Conservation (phyloP, 805 yeast genomes). For the Teunomyces barrocoloradensis region DNA sequence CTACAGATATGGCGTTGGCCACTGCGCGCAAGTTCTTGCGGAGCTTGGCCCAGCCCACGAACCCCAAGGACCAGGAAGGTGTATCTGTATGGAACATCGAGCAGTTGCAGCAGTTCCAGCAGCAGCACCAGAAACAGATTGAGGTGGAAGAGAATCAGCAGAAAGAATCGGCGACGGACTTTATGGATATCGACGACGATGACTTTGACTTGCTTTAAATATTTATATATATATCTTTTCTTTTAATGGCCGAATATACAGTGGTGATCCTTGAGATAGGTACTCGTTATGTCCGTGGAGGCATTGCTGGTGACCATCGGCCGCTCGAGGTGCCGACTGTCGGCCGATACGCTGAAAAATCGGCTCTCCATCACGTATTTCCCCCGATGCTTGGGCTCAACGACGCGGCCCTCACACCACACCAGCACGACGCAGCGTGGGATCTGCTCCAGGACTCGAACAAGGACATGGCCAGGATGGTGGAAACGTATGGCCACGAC, state of each 20-base stretch:
- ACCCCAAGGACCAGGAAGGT: conserved; percentile 89
- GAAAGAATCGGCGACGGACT: conserved; percentile 31
- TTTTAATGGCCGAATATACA: conserved; percentile 7
- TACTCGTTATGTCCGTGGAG: conserved; percentile 19
- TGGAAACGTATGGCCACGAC: conserved; percentile 11
- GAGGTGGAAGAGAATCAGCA: conserved; percentile 14
- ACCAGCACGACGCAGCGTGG: conserved; percentile 11
- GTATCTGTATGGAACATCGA: conserved; percentile 87
- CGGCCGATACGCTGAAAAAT: neutral
- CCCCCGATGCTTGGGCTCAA: conserved; percentile 21
- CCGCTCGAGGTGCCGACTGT: conserved; percentile 11
- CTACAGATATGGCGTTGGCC: conserved; percentile 97
- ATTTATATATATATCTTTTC: neutral
- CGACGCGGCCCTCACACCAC: conserved; percentile 18
- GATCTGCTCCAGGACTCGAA: neutral
- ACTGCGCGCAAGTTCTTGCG: conserved; percentile 89
- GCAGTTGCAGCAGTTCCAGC: conserved; percentile 62
- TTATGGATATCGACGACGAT: conserved; percentile 47
- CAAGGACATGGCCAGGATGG: conserved; percentile 1
- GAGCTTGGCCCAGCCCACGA: conserved; percentile 90
- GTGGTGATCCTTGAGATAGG: conserved; percentile 19
- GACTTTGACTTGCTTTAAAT: conserved; percentile 34
- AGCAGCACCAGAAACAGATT: conserved; percentile 43
- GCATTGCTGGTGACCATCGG: conserved; percentile 23
- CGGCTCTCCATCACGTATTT: neutral